Base-by-base conservation (phyloP, 2,329 filamentous ascomycete species). In the Aspergillus fructus region DNA sequence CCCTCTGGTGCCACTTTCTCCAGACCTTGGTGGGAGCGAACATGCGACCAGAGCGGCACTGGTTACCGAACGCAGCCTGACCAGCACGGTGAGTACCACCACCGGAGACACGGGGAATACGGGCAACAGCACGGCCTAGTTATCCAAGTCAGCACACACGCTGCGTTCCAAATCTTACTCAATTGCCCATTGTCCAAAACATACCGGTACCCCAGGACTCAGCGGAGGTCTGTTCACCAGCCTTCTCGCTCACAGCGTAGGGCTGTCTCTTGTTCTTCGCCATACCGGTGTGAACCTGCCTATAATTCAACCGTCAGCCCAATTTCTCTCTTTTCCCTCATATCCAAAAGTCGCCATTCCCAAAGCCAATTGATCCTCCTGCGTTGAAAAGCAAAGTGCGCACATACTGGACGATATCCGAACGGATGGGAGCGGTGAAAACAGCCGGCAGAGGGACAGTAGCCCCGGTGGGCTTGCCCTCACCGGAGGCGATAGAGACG, bases 221-320 rank as follows among this genome's bases (percentile, higher is more conserved):
- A 78, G 94, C 94, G 82, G 91, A 96, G 79, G 94, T 99, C 86
- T 99, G 94, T 85, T 99, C 94, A 85, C 94, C 94, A 78, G 94
- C 94, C 90, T 99, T 99, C 90, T 97, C 93, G 89, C 92, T 96
- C 86, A 99, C 94, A 76, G 94, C 88, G 82, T 99, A 99, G 72
- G 94, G 93, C 84, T 99, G 94, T 80, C 94, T 90, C 89, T 96
- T 97, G 89, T 99, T 99, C 91, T 99, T 99, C 79, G 93, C 93
- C 86, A 99, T 96, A 76, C 94, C 94, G 76, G 91, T 96, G 89
- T 99, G 94, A 75, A 97, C 87, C 69, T 80, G 80, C 79, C 83
- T 85, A 72, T 70, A 68, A 58, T 63, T 53, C 62, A 62, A 59
- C 59, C 63, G 68, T 79, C 67, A 79, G 73, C 59, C 61, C 67